phyloP scores from a whole-genome alignment of 768 basidiomycete species.

The Daedalea quercina region DNA sequence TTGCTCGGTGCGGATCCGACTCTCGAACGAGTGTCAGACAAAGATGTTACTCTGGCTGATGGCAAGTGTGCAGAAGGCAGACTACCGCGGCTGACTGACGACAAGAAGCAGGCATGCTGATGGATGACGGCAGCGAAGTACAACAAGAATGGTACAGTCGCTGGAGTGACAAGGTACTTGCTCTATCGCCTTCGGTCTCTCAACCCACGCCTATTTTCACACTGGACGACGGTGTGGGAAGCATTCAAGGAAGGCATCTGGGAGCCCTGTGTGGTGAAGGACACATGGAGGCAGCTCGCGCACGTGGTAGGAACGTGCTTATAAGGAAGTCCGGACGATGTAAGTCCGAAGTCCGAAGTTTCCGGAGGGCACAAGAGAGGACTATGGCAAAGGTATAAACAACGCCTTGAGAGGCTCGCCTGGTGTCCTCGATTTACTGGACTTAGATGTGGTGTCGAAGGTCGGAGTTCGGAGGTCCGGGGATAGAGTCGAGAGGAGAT shows the following conservation, averaged over 20 bases:
- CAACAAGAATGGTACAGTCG: neutral
- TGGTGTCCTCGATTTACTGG: too few relatives aligned
- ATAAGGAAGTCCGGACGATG: too few relatives aligned
- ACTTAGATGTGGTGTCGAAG: too few relatives aligned
- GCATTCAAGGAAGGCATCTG: neutral
- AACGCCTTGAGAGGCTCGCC: too few relatives aligned
- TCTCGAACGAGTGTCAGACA: neutral
- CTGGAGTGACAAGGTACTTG: neutral
- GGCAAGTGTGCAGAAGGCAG: neutral
- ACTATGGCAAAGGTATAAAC: too few relatives aligned
- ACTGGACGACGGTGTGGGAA: neutral
- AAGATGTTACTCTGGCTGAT: neutral
- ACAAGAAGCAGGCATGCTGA: neutral
- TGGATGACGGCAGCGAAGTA: neutral
- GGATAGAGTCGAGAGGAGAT: too few relatives aligned
- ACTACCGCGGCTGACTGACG: neutral
- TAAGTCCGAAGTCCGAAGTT: too few relatives aligned
- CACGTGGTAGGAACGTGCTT: too few relatives aligned
- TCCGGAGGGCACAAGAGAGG: too few relatives aligned
- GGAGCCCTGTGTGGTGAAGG: neutral
- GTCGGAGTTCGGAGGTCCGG: too few relatives aligned
- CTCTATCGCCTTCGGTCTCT: neutral
- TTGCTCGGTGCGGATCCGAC: neutral
- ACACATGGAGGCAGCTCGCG: neutral
- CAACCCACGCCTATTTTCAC: neutral